Evolutionary conservation across 805 yeast genomes (phyloP), one percentile per base, ranked within the genome.

Genomic region (Saccharomycopsis microspora): DNA sequence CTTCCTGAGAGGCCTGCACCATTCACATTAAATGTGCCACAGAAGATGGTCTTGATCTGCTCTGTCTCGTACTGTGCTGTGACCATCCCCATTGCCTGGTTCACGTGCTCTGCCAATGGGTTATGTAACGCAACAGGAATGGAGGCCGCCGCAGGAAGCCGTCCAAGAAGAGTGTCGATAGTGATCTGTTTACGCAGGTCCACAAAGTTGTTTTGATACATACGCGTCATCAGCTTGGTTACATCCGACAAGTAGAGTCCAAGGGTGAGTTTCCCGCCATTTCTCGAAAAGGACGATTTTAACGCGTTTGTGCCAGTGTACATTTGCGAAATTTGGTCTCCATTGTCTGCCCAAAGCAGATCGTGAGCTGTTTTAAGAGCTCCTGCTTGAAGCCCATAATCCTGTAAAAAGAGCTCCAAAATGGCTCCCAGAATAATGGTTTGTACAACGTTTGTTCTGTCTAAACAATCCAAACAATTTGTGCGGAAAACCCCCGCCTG

Each of bases 231-330:
- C 0, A 96, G 86, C 64, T 93, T 93, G 1, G 97, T 88, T 3
- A 94, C 96, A 65, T 93, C 99, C 0, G 96, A 84, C n/a, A 93
- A 65, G 0, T 97, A 96, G 35, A 97, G 97, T 0, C 97, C 97
- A 47, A 93, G 66, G 41, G 90, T 87, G 97, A 89, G 88, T 58
- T 89, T 90, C 29, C 98, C 98, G 32, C 85, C 81, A 29, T 39
- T 40, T 60, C 99, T 75, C 1, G 97, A 85, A 59, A 84, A 93
- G 3, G 96, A 87, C 0, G 96, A 85, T 63, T 93, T 93, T 53
- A 93, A 70, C 0, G 99, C 99, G 52, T 95, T 95, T 0, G 99
- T 93, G 32, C 98, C 97, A 0, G 98, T 90, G 64, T 93, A 93
- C 11, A 93, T 90, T 61, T 86, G 94, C 3, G 96, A 86, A 4